Evolutionary conservation across 768 basidiomycete genomes (phyloP), one percentile per base, ranked within the genome.

Genomic region (Agaricus blazei): DNA sequence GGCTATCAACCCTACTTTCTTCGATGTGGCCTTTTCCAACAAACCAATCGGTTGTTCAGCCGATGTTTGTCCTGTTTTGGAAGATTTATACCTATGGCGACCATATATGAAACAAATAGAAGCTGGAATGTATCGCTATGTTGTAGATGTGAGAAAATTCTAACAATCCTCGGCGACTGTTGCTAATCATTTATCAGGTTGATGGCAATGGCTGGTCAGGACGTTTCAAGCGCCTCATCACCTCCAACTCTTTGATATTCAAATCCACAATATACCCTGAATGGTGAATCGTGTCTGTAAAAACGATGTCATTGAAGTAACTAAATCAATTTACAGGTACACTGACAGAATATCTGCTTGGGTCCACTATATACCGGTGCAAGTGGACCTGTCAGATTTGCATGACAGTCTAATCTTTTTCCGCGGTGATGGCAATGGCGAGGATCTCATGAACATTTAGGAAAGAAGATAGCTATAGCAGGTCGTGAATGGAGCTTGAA

Each of bases 381-480:
- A 84, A 60, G 63, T 80, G 0, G 82, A 84, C 58, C 76, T 84
- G 27, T 72, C 78, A 0, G 87, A 90, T 64, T 63, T 92, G 8
- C 80, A 84, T 67, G 90, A 91, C 60, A 69, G 80, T 1, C 76
- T 89, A 34, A 70, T 80, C 1, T 92, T 93, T 73, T 90, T 91
- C 67, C 78, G 81, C 0, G 85, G 87, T 0, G 75, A 78, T 52
- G 76, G 76, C 0, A 64, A 75, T 29, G 79, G 80, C 8, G 69
- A 75, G 23, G 73, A 6, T 80, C 72, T 0, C 85, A 89, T 57
- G 85, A 87, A 31, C 79, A 69, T 4, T 63, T 84, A 42, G 87
- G 80, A 1, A 64, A 64, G 43, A 76, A 66, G 58, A 68, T 68
- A 44, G 85, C 81, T 0, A 56, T 60, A 1, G 71, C 75, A 1